Conservation (phyloP, 768 basidiomycete genomes). For the Clavaria fumosa region DNA sequence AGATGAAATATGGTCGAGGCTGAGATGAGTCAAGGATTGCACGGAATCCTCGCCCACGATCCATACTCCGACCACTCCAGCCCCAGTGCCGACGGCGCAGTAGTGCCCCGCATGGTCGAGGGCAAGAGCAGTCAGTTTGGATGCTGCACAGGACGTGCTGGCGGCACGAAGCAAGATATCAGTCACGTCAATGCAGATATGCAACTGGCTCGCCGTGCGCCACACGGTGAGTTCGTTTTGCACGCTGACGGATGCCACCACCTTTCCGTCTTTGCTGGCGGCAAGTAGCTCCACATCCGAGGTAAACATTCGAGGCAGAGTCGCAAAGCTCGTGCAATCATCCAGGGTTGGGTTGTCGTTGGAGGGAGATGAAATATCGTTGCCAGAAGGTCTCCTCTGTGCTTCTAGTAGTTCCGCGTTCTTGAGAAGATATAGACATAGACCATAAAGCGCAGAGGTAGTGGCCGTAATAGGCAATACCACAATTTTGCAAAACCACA, state of each 20-base stretch:
- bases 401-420: slow-evolving; percentile 84
- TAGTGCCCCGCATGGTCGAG: slow-evolving; percentile 44
- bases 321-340: slow-evolving; percentile 38
- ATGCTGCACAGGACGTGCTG: slow-evolving; percentile 31
- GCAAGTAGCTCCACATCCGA: slow-evolving; percentile 77
- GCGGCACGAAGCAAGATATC: slow-evolving; percentile 35
- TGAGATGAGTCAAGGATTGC: slow-evolving; percentile 26
- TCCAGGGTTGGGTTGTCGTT: slow-evolving; percentile 23
- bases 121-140: slow-evolving; percentile 43
- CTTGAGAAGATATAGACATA: slow-evolving; percentile 79
- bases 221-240: slow-evolving; percentile 68
- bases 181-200: slow-evolving; percentile 34
- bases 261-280: slow-evolving; percentile 46
- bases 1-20: slow-evolving; percentile 27
- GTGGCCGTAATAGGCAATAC: slow-evolving; percentile 73
- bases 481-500: slow-evolving; percentile 75
- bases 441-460: slow-evolving; percentile 51
- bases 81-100: slow-evolving; percentile 58
- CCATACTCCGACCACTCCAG: slow-evolving; percentile 53
- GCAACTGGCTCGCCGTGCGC: slow-evolving; percentile 29
- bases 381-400: slow-evolving; percentile 50
- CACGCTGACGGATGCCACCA: slow-evolving; percentile 57
- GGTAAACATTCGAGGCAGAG: slow-evolving; percentile 65
- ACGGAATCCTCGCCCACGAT: slow-evolving; percentile 27
- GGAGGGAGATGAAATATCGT: slow-evolving; percentile 20